A percentile compares a stretch with the other conserved stretches of the same genome.
Evolutionary conservation across 805 yeast species (phyloP).

Genomic region (Candida verbasci): DNA sequence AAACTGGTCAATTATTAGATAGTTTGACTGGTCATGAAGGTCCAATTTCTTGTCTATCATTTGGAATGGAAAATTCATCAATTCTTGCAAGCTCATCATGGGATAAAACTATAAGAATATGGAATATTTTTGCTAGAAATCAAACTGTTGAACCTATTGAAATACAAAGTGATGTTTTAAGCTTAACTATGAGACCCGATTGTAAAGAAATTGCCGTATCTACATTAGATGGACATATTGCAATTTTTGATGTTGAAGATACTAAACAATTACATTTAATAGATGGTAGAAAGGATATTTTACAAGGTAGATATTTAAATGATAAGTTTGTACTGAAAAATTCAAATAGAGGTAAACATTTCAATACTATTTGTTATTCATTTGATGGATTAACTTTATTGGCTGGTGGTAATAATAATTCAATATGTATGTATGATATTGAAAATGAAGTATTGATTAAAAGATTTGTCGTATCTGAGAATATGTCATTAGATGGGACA

Average conservation of each 20-base stretch:
- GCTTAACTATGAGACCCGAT: conserved; percentile 84
- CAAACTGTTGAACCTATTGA: conserved; percentile 90
- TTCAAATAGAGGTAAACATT: conserved; percentile 78
- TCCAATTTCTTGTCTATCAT: conserved; percentile 83
- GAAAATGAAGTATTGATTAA: conserved; percentile 81
- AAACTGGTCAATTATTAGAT: conserved; percentile 88
- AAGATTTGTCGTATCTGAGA: conserved; percentile 79
- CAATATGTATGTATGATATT: conserved; percentile 87
- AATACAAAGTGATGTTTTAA: conserved; percentile 75
- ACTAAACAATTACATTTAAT: conserved; percentile 79
- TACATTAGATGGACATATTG: conserved; percentile 82
- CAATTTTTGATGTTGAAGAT: conserved; percentile 76
- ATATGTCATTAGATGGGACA: conserved; percentile 91
- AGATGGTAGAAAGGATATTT: conserved; percentile 83
- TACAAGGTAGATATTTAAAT: conserved; percentile 75
- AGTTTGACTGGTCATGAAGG: conserved; percentile 91
- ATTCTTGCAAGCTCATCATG: conserved; percentile 88
- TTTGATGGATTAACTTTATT: conserved; percentile 84
- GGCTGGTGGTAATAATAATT: conserved; percentile 92
- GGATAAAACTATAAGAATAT: conserved; percentile 91
- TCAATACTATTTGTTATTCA: conserved; percentile 76
- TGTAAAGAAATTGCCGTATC: conserved; percentile 87
- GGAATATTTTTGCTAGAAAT: conserved; percentile 87
- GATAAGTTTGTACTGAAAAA: conserved; percentile 81
- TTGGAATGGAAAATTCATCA: conserved; percentile 74